Conservation (phyloP, 164 flowering plant species). For the Dillenia suffruticosa region DNA sequence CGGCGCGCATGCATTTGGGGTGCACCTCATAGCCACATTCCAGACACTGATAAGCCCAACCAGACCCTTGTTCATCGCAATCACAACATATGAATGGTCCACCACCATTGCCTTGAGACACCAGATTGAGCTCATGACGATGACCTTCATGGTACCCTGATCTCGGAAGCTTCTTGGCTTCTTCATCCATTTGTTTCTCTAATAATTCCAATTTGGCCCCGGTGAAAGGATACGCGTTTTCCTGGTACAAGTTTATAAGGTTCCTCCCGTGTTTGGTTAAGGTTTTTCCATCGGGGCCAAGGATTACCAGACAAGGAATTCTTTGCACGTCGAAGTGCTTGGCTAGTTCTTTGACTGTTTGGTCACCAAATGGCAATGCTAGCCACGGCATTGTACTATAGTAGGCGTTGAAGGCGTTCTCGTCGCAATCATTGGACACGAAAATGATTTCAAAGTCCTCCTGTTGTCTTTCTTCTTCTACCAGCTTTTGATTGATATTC, state of each 20-base stretch:
- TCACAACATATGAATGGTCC: constrained; percentile 84
- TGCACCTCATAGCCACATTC: constrained; percentile 89
- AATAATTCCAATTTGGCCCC: constrained; percentile 36
- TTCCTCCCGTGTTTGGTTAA: constrained; percentile 61
- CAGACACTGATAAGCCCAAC: constrained; percentile 82
- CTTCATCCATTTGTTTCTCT: constrained; percentile 64
- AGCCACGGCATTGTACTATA: constrained; percentile 78
- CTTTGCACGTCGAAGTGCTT: constrained; percentile 57
- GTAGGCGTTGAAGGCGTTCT: constrained; percentile 34
- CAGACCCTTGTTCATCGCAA: constrained; percentile 79
- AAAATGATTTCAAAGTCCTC: constrained; percentile 62
- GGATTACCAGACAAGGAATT: constrained; percentile 60
- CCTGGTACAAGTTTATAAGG: constrained; percentile 61
- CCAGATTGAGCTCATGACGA: constrained; percentile 55
- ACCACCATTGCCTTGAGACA: constrained; percentile 64
- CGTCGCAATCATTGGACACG: constrained; percentile 52
- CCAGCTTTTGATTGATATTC: constrained; percentile 40
- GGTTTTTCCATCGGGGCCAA: constrained; percentile 83
- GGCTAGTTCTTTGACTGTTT: constrained; percentile 28
- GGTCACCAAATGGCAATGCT: constrained; percentile 65
- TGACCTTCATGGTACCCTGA: constrained; percentile 51
- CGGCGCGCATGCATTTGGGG: constrained; percentile 47
- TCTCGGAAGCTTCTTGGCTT: constrained; percentile 54
- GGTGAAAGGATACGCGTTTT: constrained; percentile 76
- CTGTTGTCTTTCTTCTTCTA: neutral